Base-by-base conservation (phyloP, 2,329 filamentous ascomycete genomes). In the Remersonia thermophila region DNA sequence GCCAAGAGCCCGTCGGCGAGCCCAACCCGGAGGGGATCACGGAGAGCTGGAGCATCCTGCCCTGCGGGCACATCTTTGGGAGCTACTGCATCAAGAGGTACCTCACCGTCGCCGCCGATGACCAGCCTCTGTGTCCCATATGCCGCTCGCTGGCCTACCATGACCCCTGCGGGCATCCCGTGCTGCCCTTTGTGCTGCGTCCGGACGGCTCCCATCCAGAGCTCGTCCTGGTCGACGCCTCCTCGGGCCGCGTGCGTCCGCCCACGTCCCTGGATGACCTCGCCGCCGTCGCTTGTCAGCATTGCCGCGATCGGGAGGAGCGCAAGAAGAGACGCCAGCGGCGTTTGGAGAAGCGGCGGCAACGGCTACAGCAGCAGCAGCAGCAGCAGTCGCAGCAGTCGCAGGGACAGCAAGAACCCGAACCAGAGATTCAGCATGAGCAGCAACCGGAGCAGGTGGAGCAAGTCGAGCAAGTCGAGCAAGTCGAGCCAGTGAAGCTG, bases 21-120 rank as follows among this genome's bases (percentile, higher is more conserved):
- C 37, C 39, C 13, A 62, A 54, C 23, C 51, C 55, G 4, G 59
- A 63, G 36, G 59, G 56, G 42, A 47, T 55, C 36, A 35, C 51
- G 20, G 63, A 66, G 45, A 40, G 50, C 3, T 65, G 61, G 62
- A 56, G 57, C 13, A 41, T 47, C 17, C 48, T 66, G 6, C 57
- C 61, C 10, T 66, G 63, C 47, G 58, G 58, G 4, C 63, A 66
- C 47, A 51, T 52, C 18, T 66, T 66, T 45, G 63, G 63, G 29
- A 55, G 53, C 29, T 42, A 53, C 37, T 66, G 63, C 52, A 58
- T 63, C 48, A 62, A 62, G 40, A 53, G 52, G 32, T 66, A 63
- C 56, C 55, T 66, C 10, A 48, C 49, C 32, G 29, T 60, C 36
- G 51, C 54, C 30, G 56, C 55, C 41, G 52, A 57, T 27, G 51